phyloP scores from a whole-genome alignment of 441 rosid species.

The Populus hybrid region DNA sequence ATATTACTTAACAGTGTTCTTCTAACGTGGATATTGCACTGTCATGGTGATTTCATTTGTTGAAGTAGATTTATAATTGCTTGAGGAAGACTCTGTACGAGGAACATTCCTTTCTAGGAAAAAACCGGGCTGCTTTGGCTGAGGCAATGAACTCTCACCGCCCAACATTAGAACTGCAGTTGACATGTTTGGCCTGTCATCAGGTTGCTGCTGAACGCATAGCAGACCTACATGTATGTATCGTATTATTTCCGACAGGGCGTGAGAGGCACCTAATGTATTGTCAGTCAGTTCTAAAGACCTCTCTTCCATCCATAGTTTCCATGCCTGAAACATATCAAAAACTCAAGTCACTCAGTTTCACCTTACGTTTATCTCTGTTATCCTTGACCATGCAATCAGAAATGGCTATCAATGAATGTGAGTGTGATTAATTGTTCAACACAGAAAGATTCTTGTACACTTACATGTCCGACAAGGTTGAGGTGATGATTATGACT shows the following conservation, averaged over 20 bases:
- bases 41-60: constrained; percentile 17
- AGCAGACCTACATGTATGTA: constrained; percentile 56
- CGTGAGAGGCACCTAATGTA: constrained; percentile 23
- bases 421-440: too few species aligned
- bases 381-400: too few species aligned
- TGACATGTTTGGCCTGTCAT: too few species aligned
- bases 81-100: neutral
- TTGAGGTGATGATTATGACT: constrained; percentile 3
- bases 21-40: constrained; percentile 9
- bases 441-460: neutral
- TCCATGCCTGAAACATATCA: constrained; percentile 56
- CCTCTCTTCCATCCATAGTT: constrained; percentile 55
- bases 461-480: constrained; percentile 43
- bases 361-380: too few species aligned
- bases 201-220: too few species aligned
- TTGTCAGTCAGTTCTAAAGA: constrained; percentile 42
- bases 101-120: constrained; percentile 40
- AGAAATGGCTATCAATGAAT: too few species aligned
- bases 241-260: constrained; percentile 39
- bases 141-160: constrained; percentile 41
- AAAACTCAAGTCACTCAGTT: neutral
- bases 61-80: constrained; percentile 4
- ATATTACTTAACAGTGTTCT: too few species aligned
- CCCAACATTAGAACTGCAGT: constrained; percentile 50
- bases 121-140: constrained; percentile 65